Percentiles rank a stretch among this genome's conserved stretches.
Evolutionary conservation across 176 grass and related monocot species (phyloP).

Genomic region (Tillandsia fasciculata): DNA sequence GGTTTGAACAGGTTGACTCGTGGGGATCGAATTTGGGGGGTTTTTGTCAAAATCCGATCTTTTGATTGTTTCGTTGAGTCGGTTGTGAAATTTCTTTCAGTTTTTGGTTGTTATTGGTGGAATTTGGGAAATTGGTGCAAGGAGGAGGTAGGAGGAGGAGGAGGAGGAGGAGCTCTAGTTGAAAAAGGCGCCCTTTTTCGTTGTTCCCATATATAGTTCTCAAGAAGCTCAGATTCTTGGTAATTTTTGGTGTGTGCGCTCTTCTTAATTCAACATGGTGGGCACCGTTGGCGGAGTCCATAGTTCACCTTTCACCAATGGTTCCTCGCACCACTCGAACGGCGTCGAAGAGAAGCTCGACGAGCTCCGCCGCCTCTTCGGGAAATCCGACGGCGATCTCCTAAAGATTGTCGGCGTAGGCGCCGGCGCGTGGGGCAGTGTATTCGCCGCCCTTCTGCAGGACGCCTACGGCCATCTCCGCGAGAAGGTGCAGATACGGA

Average conservation of each 20-base stretch:
- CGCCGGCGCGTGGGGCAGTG: slow-evolving; percentile 91
- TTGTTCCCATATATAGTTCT: background rate
- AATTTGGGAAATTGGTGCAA: background rate
- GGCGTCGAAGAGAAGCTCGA: slow-evolving; percentile 74
- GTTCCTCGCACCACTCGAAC: slow-evolving; percentile 36
- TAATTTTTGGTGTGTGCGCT: background rate
- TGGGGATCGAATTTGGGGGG: background rate
- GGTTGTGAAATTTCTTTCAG: background rate
- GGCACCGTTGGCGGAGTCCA: slow-evolving; percentile 25
- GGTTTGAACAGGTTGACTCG: background rate
- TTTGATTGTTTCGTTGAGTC: background rate
- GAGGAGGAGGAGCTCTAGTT: too few relatives aligned
- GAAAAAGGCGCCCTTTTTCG: background rate
- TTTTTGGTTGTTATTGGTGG: background rate
- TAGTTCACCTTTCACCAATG: slow-evolving; percentile 34
- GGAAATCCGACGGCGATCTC: slow-evolving; percentile 61
- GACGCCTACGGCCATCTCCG: slow-evolving; percentile 89
- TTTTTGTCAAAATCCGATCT: background rate
- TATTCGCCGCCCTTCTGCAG: slow-evolving; percentile 88
- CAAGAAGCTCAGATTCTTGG: background rate
- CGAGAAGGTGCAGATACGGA: slow-evolving; percentile 80
- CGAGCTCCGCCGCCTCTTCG: slow-evolving; percentile 67
- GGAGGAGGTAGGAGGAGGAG: too few relatives aligned
- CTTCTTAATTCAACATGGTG: slow-evolving; percentile 16
- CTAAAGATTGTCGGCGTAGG: slow-evolving; percentile 85